phyloP scores from a whole-genome alignment of 2,329 filamentous ascomycete genomes.

The Fusarium sambucinum region DNA sequence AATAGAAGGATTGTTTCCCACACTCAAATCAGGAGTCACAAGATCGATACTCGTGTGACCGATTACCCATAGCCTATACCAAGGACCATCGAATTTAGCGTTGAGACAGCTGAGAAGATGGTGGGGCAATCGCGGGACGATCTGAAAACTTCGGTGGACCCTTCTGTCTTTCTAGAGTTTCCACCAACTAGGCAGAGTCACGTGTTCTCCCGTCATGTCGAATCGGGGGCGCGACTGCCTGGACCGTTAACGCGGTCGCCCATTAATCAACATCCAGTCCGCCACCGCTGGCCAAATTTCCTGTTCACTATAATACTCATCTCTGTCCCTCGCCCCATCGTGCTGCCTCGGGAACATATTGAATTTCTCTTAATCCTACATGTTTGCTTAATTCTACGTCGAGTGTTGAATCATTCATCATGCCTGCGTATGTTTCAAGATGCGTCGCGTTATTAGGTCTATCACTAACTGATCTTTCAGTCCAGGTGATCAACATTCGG shows the following conservation, averaged over 20 bases:
- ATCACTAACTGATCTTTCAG: constrained; percentile 56
- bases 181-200: constrained; percentile 29
- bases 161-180: background rate
- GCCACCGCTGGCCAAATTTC: constrained; percentile 23
- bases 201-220: constrained; percentile 50
- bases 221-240: constrained; percentile 43
- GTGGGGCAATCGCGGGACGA: constrained; percentile 34
- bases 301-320: background rate
- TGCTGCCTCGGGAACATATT: background rate
- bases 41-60: constrained; percentile 3
- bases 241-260: constrained; percentile 39
- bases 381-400: constrained; percentile 41
- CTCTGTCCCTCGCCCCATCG: background rate
- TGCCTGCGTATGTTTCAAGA: constrained; percentile 59
- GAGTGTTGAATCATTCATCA: constrained; percentile 44
- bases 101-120: constrained; percentile 1
- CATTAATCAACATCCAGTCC: constrained; percentile 31
- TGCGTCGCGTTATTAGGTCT: constrained; percentile 20
- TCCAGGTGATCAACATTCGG: constrained; percentile 73
- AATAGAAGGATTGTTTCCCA: background rate
- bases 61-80: background rate
- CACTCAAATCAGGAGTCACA: background rate
- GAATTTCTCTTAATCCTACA: constrained; percentile 28
- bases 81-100: background rate
- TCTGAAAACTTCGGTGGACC: constrained; percentile 21